These are phyloP conservation scores for Macadamia integrifolia DNA, from an alignment of 164 flowering plant genomes.

Conservation along the genomic window DNA sequence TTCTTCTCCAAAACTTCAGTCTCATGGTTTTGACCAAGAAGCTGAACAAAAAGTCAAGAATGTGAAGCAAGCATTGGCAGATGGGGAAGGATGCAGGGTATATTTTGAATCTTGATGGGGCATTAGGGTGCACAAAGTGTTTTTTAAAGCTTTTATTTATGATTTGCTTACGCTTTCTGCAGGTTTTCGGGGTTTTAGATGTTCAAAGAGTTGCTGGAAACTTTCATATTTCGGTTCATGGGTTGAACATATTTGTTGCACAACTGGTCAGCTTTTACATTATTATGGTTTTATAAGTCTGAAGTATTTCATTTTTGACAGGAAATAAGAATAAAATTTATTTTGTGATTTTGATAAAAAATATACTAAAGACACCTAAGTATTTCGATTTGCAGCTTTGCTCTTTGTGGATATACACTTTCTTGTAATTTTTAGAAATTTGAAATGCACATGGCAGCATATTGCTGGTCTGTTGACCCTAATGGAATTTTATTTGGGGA, in stretches of 20 bases:
- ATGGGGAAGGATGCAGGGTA: conserved; percentile 98
- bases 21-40: conserved; percentile 66
- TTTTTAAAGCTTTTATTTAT: neutral
- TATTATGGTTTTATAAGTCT: too few species aligned
- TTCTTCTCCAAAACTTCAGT: conserved; percentile 34
- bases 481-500: neutral
- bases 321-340: too few species aligned
- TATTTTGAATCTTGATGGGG: conserved; percentile 2
- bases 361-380: too few species aligned
- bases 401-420: neutral
- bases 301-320: too few species aligned
- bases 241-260: conserved; percentile 89
- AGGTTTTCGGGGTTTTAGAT: conserved; percentile 94
- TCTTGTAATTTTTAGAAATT: neutral
- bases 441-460: neutral
- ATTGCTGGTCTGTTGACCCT: neutral
- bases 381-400: neutral
- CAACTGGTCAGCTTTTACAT: conserved; percentile 57
- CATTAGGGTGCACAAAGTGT: neutral
- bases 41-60: conserved; percentile 74
- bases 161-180: conserved; percentile 17
- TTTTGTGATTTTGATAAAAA: too few species aligned
- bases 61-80: conserved; percentile 73
- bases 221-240: conserved; percentile 97
- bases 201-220: conserved; percentile 99